phyloP scores from a whole-genome alignment of 257 asterid genomes.

The Petrea volubilis region DNA sequence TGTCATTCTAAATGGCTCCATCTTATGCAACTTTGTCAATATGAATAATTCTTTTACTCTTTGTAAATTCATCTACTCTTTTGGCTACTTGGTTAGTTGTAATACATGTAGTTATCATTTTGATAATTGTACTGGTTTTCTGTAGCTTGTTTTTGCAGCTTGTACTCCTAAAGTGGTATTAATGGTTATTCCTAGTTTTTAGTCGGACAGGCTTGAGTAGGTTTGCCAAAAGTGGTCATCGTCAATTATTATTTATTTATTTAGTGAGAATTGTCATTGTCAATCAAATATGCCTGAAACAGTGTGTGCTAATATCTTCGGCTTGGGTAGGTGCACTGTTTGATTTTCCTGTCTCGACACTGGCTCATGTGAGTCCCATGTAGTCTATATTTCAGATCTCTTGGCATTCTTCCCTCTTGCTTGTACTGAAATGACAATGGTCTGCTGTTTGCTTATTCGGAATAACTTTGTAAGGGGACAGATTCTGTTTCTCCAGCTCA shows the following conservation, averaged over 20 bases:
- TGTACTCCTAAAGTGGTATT: conserved; percentile 8
- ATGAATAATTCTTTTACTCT: background rate
- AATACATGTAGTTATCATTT: background rate
- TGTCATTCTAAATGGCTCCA: conserved; percentile 21
- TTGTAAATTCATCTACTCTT: conserved; percentile 4
- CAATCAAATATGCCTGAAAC: conserved; percentile 3
- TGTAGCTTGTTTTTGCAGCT: conserved; percentile 1
- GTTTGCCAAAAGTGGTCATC: background rate
- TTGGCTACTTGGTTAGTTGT: conserved; percentile 14
- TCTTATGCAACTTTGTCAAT: conserved; percentile 1
- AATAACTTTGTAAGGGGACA: background rate
- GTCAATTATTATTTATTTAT: too few species aligned
- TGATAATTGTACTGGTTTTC: conserved; percentile 11
- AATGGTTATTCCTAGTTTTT: background rate
- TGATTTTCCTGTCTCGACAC: background rate
- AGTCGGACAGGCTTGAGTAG: background rate
- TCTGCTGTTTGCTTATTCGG: background rate
- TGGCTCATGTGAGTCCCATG: background rate
- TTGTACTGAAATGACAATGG: background rate
- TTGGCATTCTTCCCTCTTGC: conserved; percentile 1
- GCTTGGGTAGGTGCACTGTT: background rate
- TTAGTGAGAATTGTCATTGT: background rate
- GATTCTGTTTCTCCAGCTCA: background rate
- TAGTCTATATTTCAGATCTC: background rate
- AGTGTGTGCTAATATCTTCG: background rate